These are phyloP conservation scores for Firmiana major DNA, from an alignment of 345 rosid genomes.

Conservation along the genomic window DNA sequence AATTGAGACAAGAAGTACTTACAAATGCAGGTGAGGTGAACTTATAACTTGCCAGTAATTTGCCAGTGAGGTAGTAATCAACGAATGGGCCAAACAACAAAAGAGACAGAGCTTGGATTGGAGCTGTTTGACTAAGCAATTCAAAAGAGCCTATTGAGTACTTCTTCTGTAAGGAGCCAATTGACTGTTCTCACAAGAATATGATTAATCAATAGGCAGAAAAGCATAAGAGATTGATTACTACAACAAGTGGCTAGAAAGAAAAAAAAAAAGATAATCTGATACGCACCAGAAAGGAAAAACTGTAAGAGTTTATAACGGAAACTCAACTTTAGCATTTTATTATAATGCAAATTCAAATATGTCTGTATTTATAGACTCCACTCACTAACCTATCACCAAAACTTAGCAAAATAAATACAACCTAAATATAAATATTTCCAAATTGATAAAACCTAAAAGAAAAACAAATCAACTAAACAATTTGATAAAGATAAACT, in stretches of 20 bases:
- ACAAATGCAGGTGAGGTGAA: slow-evolving; percentile 72
- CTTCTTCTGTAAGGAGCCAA: slow-evolving; percentile 90
- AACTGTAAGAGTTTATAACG: background rate
- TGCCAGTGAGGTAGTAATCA: slow-evolving; percentile 72
- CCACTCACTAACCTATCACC: background rate
- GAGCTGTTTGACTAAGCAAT: slow-evolving; percentile 87
- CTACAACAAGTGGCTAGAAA: background rate
- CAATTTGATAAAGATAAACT: background rate
- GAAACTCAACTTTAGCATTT: background rate
- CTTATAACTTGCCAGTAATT: slow-evolving; percentile 58
- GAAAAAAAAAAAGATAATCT: background rate
- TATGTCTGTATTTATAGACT: background rate
- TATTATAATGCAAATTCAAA: background rate
- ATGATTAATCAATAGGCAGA: background rate
- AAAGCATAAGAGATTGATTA: background rate
- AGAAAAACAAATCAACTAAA: background rate
- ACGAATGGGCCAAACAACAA: slow-evolving; percentile 78
- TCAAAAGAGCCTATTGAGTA: slow-evolving; percentile 93
- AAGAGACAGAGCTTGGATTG: slow-evolving; percentile 97
- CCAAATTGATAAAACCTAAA: background rate
- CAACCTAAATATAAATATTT: no score
- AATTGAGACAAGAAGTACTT: slow-evolving; percentile 22
- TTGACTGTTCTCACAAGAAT: slow-evolving; percentile 47
- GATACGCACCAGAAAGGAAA: background rate
- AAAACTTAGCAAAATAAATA: background rate